Base-by-base conservation (phyloP, 352 stramenopile species). In the Phytopythium delawarense region DNA sequence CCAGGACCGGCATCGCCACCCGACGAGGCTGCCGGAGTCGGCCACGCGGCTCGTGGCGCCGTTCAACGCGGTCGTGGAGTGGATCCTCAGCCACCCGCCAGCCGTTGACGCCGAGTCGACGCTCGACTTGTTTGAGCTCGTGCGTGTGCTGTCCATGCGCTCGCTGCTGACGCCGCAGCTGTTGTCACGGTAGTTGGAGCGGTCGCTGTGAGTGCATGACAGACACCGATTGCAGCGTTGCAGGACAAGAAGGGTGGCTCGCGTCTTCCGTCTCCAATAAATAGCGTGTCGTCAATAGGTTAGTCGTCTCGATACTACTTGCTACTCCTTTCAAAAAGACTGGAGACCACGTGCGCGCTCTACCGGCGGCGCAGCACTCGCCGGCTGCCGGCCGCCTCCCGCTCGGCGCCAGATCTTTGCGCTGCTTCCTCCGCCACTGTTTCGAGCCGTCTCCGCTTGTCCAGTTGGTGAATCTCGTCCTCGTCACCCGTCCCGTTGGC, bases 81-180 rank as follows among this genome's bases (percentile, higher is more conserved):
- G 86, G 86, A 67, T 90, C 25, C 42, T 79, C 49, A 61, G 66
- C 18, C 72, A 93, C 42, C 81, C 86, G 40, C 84, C 86, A 8
- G 71, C 83, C 15, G 66, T 62, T 1, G 74, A 76, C 13, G 75
- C 70, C 8, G 79, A 89, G 55, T 81, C 79, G 21, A 76, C 78
- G 12, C 67, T 64, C 12, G 84, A 93, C 55, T 59, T 95, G 44
- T 87, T 90, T 40, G 81, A 92, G 66, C 72, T 95, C 16, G 72
- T 85, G 64, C 76, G 81, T 32, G 79, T 85, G 30, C 55, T 93
- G 3, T 78, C 79, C 11, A 75, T 89, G 59, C 72, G 77, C 11
- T 84, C 69, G 2, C 71, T 70, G 25, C 54, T 89, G 59, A 85
- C 71, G 8, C 51, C 59, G 12, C 57, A 84, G 48, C 35, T 81